Percentiles rank a stretch among this genome's conserved stretches.
Evolutionary conservation across 352 stramenopile genomes (phyloP).

Genomic region (Pythium sp.): DNA sequence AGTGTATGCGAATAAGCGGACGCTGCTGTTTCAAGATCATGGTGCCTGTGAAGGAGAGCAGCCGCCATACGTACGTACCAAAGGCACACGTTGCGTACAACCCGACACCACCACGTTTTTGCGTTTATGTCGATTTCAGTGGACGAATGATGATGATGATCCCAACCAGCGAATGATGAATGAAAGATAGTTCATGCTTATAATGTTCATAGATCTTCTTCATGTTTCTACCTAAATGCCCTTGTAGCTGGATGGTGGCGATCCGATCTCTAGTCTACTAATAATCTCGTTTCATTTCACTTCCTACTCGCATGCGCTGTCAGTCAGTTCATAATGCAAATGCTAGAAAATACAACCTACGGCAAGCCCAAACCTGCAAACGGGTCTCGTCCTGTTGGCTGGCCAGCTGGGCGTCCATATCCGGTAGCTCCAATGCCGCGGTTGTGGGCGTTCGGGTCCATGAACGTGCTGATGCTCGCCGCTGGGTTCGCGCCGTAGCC

Average conservation of each 20-base stretch:
- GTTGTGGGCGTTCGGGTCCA: conserved; percentile 28
- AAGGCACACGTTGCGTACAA: not conserved
- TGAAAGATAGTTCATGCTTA: conserved; percentile 14
- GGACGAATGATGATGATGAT: conserved; percentile 10
- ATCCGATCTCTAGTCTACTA: not conserved
- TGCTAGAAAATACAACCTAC: conserved; percentile 23
- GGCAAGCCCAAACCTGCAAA: conserved; percentile 76
- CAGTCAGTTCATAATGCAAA: not conserved
- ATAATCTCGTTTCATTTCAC: not conserved
- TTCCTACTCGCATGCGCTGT: not conserved
- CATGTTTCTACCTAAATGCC: not conserved
- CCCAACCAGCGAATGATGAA: conserved; percentile 3
- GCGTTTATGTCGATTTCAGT: conserved; percentile 9
- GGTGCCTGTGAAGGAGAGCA: conserved; percentile 14
- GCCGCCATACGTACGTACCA: not conserved
- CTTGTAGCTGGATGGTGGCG: not conserved
- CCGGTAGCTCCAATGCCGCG: conserved; percentile 4
- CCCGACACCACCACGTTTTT: not conserved
- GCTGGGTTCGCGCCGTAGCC: conserved; percentile 19
- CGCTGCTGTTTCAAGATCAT: conserved; percentile 4
- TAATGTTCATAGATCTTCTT: conserved; percentile 3
- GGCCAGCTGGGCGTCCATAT: conserved; percentile 8
- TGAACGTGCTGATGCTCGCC: conserved; percentile 46
- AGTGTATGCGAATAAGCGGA: conserved; percentile 2
- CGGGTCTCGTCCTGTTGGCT: conserved; percentile 41